A percentile compares a stretch with the other conserved stretches of the same genome.
phyloP scores from a whole-genome alignment of 2,329 filamentous ascomycete genomes.

The Beauveria pseudobassiana region DNA sequence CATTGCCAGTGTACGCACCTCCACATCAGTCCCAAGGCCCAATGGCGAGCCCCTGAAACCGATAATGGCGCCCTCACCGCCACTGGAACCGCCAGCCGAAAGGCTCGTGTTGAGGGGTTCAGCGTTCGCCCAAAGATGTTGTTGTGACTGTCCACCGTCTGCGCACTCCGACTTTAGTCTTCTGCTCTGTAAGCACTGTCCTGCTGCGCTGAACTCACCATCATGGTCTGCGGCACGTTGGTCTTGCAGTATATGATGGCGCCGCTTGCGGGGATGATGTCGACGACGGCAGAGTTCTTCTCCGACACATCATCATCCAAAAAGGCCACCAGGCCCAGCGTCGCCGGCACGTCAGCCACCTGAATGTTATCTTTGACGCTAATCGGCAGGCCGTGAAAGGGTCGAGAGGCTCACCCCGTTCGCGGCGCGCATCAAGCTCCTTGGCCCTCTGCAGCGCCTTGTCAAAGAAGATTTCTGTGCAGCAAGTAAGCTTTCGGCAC shows the following conservation, averaged over 20 bases:
- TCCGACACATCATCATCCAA: constrained; percentile 15
- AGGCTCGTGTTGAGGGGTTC: constrained; percentile 48
- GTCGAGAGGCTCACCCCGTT: constrained; percentile 10
- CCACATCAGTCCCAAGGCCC: constrained; percentile 54
- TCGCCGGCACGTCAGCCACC: constrained; percentile 18
- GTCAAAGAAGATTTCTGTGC: constrained; percentile 40
- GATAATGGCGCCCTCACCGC: constrained; percentile 56
- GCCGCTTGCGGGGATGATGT: constrained; percentile 20
- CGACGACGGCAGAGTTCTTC: constrained; percentile 18
- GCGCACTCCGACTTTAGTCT: neutral
- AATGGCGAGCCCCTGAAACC: constrained; percentile 45
- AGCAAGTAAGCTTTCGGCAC: constrained; percentile 21
- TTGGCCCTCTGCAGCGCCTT: constrained; percentile 16
- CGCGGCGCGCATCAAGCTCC: constrained; percentile 14
- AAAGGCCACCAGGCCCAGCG: constrained; percentile 20
- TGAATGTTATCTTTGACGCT: constrained; percentile 21
- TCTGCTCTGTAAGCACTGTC: too few relatives aligned
- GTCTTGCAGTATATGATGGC: constrained; percentile 22
- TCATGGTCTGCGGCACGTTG: constrained; percentile 8
- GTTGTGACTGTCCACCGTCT: constrained; percentile 23
- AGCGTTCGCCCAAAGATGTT: constrained; percentile 52
- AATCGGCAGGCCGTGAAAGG: constrained; percentile 18
- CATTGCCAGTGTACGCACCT: neutral
- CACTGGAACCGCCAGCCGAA: constrained; percentile 52
- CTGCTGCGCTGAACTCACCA: neutral